These are phyloP conservation scores for Naganishia randhawae DNA, from an alignment of 768 basidiomycete genomes.

Conservation along the genomic window DNA sequence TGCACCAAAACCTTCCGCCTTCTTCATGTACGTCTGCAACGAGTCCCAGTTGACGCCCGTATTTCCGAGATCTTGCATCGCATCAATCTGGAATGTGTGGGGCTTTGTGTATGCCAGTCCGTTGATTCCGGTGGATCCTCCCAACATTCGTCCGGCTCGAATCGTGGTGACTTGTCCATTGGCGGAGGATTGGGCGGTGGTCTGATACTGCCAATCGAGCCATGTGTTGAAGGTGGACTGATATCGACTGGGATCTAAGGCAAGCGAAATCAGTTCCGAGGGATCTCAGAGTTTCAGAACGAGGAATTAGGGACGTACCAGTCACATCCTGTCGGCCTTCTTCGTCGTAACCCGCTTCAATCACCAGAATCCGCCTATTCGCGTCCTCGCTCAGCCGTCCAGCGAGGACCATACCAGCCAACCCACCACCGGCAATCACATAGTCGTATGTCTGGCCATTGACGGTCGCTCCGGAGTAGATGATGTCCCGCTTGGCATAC, in stretches of 20 bases:
- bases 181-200: slow-evolving; percentile 32
- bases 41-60: slow-evolving; percentile 40
- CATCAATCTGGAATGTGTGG: slow-evolving; percentile 41
- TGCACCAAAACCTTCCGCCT: slow-evolving; percentile 37
- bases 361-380: slow-evolving; percentile 41
- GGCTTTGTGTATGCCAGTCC: slow-evolving; percentile 46
- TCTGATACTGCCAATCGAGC: slow-evolving; percentile 43
- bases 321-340: slow-evolving; percentile 25
- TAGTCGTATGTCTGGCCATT: slow-evolving; percentile 50
- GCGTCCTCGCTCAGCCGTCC: slow-evolving; percentile 55
- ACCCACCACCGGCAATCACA: slow-evolving; percentile 53
- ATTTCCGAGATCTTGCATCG: slow-evolving; percentile 38
- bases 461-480: slow-evolving; percentile 25
- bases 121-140: slow-evolving; percentile 48
- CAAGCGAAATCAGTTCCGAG: background rate
- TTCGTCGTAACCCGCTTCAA: slow-evolving; percentile 44
- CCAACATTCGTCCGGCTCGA: slow-evolving; percentile 42
- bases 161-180: slow-evolving; percentile 27
- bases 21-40: slow-evolving; percentile 37
- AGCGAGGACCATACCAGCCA: slow-evolving; percentile 56
- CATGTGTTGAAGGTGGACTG: slow-evolving; percentile 36
- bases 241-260: slow-evolving; percentile 32
- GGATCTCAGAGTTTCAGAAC: slow-evolving; percentile 2
- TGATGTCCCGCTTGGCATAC: slow-evolving; percentile 12
- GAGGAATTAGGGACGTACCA: background rate